Evolutionary conservation across 495 filamentous ascomycete species (phyloP), one percentile per base, ranked within the genome.

Genomic region (Bathelium albidoporum): DNA sequence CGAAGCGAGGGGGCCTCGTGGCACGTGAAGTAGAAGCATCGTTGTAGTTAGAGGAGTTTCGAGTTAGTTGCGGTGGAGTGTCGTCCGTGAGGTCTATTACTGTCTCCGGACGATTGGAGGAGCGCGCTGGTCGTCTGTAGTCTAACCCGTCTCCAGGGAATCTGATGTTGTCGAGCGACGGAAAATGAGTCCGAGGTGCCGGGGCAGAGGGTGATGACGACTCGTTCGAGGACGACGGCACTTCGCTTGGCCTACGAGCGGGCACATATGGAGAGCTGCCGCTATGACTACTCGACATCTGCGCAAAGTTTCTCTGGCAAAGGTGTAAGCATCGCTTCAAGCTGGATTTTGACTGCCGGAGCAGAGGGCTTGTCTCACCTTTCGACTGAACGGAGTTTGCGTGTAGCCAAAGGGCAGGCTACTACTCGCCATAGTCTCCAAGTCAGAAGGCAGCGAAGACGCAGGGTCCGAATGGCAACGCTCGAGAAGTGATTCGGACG

Each of bases 11-110:
- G 29, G 61, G 41, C 28, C 69, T 12, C 11, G 32, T 12, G 31
- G 66, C 60, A 31, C 60, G 65, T 58, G 65, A 65, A 41, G 59
- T 58, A 32, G 28, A 1, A 52, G 32, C 29, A 18, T 11, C 24
- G 41, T 24, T 22, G 58, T 36, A n/a, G 39, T 18, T 62, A 20
- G 11, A 24, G 1, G 26, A 29, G 52, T 36, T 32, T 31, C 41
- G 58, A 24, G 58, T 28, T 26, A 24, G 16, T 60, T 60, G 58
- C 14, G 58, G 58, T 22, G 36, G 32, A 10, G 58, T 24, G 3
- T 67, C 69, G 5, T 61, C 66, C 45, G 69, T 71, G 44, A 71
- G 62, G 45, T 71, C 69, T 44, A 71, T 71, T 5, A 71, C 59
- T 16, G 58, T 5, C 28, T 44, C 41, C 12, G 32, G 20, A 29